Percentiles rank a stretch among this genome's conserved stretches.
Conservation (phyloP, 139 green algal species). For the Bryopsis sp. region DNA sequence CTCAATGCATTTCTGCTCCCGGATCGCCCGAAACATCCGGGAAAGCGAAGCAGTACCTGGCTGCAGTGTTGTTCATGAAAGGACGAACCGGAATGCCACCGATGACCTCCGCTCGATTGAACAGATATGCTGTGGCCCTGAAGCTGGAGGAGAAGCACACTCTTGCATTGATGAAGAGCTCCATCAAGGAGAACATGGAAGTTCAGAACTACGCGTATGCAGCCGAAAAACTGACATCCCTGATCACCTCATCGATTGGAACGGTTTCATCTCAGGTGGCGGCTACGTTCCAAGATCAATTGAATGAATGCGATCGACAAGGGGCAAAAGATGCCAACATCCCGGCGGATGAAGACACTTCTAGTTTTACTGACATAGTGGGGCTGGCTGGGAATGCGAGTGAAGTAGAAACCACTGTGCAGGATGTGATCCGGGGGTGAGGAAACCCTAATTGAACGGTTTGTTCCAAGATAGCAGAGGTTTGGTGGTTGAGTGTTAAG, state of each 20-base stretch:
- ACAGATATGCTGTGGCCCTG: slow-evolving; percentile 1
- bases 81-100: neutral
- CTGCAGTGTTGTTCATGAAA: slow-evolving; percentile 14
- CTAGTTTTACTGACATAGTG: neutral
- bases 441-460: too few relatives aligned
- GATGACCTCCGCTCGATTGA: neutral
- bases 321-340: slow-evolving; percentile 2
- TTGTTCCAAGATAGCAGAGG: too few relatives aligned
- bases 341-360: slow-evolving; percentile 1
- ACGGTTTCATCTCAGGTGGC: neutral
- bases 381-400: neutral
- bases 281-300: neutral
- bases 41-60: slow-evolving; percentile 12
- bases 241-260: neutral
- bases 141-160: slow-evolving; percentile 17
- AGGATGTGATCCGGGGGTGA: neutral
- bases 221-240: neutral
- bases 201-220: slow-evolving; percentile 16
- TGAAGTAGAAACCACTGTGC: slow-evolving; percentile 9
- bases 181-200: slow-evolving; percentile 15
- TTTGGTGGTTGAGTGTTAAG: too few relatives aligned
- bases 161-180: neutral
- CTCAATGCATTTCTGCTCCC: neutral
- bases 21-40: neutral
- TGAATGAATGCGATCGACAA: slow-evolving; percentile 13